Evolutionary conservation across 1,284 basidiomycete genomes (phyloP).

Genomic region (Trichosporon ovoides): DNA sequence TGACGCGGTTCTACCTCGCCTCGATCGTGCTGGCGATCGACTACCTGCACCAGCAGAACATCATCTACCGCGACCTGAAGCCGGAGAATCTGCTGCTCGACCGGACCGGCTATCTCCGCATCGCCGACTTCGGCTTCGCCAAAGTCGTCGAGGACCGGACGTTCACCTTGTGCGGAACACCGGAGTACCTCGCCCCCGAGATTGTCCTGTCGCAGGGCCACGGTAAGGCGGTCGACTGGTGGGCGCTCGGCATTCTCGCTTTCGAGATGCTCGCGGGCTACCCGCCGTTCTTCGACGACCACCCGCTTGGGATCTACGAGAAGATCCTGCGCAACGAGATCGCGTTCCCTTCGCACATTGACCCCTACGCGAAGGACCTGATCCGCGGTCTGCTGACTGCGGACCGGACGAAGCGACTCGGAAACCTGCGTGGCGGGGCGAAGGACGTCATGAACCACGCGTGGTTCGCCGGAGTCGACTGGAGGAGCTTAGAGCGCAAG

Average conservation of each 20-base stretch:
- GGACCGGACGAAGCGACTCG: slow-evolving; percentile 51
- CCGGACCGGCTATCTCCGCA: slow-evolving; percentile 47
- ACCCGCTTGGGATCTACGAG: slow-evolving; percentile 49
- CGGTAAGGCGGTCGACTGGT: slow-evolving; percentile 54
- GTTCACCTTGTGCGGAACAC: slow-evolving; percentile 51
- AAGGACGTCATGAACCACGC: slow-evolving; percentile 52
- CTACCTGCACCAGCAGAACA: slow-evolving; percentile 50
- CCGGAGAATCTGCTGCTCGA: slow-evolving; percentile 54
- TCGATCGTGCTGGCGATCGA: slow-evolving; percentile 53
- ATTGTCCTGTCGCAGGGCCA: slow-evolving; percentile 53
- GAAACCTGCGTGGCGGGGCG: slow-evolving; percentile 52
- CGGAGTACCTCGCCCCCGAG: slow-evolving; percentile 52
- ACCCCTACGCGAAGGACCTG: slow-evolving; percentile 51
- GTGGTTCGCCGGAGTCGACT: slow-evolving; percentile 54
- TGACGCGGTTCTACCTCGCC: slow-evolving; percentile 54
- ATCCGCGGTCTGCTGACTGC: slow-evolving; percentile 51
- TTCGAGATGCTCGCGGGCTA: slow-evolving; percentile 53
- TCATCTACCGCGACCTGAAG: slow-evolving; percentile 54
- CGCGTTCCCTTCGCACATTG: slow-evolving; percentile 51
- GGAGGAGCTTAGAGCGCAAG: slow-evolving; percentile 49
- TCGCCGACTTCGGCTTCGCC: slow-evolving; percentile 55
- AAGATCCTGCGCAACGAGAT: slow-evolving; percentile 51
- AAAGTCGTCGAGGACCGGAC: slow-evolving; percentile 51
- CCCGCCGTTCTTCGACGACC: slow-evolving; percentile 51
- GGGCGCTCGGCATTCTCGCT: slow-evolving; percentile 52